These are phyloP conservation scores for Trametes sp. DNA, from an alignment of 1,284 basidiomycete species.

Conservation along the genomic window DNA sequence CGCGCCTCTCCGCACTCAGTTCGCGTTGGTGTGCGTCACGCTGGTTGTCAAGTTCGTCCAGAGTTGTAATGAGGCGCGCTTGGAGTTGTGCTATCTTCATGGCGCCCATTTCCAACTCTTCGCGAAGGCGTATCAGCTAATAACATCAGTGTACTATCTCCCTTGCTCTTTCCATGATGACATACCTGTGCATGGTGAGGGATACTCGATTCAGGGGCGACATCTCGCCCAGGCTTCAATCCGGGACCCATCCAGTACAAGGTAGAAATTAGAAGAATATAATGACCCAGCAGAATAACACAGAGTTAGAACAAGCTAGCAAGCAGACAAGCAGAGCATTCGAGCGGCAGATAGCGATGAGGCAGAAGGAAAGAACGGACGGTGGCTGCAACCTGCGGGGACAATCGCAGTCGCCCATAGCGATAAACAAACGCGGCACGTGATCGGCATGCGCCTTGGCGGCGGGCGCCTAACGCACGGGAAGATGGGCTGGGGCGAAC, in stretches of 20 bases:
- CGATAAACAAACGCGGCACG: conserved; percentile 8
- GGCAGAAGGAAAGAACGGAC: neutral
- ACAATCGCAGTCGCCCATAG: conserved; percentile 9
- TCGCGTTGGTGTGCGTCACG: conserved; percentile 51
- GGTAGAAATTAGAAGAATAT: neutral
- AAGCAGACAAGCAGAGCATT: neutral
- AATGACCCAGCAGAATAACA: neutral
- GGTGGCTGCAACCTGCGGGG: neutral
- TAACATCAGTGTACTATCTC: neutral
- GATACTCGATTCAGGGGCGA: neutral
- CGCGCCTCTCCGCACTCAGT: conserved; percentile 46
- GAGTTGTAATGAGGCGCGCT: conserved; percentile 53
- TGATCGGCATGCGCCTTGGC: no score
- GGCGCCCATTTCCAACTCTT: conserved; percentile 20
- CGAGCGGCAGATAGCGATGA: conserved; percentile 1
- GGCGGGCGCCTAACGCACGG: no score
- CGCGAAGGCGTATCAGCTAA: conserved; percentile 20
- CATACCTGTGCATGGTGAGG: conserved; percentile 17
- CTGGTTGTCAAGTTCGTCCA: conserved; percentile 60
- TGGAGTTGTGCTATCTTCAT: conserved; percentile 51
- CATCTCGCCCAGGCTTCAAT: conserved; percentile 5
- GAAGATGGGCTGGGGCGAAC: no score
- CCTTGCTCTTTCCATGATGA: neutral
- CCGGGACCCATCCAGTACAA: conserved; percentile 11
- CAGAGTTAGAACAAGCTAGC: neutral